Conservation (phyloP, 2,329 filamentous ascomycete species). For the Curvularia hawaiiensis region DNA sequence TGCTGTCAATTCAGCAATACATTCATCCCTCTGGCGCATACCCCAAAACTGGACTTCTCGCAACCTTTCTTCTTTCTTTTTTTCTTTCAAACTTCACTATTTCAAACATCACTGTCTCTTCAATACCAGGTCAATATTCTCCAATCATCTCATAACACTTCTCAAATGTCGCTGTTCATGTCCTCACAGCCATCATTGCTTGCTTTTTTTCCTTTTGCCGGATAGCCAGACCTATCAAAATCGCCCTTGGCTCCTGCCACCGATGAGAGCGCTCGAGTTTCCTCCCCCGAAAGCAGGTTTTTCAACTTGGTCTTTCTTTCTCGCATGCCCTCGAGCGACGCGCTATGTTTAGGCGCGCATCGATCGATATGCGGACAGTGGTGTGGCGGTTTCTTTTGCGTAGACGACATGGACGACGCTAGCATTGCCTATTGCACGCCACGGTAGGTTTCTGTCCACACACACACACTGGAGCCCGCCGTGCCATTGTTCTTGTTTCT, state of each 20-base stretch:
- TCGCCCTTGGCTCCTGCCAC: background rate
- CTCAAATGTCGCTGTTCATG: background rate
- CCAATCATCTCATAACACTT: background rate
- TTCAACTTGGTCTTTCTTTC: background rate
- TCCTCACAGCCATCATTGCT: background rate
- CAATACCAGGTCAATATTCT: background rate
- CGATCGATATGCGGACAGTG: background rate
- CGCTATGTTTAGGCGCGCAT: constrained; percentile 35
- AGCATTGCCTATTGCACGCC: constrained; percentile 4
- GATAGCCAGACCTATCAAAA: background rate
- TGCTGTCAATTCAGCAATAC: background rate
- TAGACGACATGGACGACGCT: background rate
- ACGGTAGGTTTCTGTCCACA: background rate
- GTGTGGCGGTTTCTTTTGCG: background rate
- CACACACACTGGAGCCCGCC: background rate
- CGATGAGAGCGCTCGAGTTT: background rate
- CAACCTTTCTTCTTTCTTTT: background rate
- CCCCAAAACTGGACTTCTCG: background rate
- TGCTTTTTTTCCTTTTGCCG: background rate
- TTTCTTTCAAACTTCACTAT: background rate
- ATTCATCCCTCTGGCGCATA: background rate
- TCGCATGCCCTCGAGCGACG: constrained; percentile 33
- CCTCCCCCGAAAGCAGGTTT: background rate
- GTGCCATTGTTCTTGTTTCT: background rate
- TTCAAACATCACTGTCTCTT: background rate